A percentile compares a stretch with the other conserved stretches of the same genome.
Evolutionary conservation across 2,329 filamentous ascomycete genomes (phyloP).

Genomic region (Gnomoniopsis smithogilvyi): DNA sequence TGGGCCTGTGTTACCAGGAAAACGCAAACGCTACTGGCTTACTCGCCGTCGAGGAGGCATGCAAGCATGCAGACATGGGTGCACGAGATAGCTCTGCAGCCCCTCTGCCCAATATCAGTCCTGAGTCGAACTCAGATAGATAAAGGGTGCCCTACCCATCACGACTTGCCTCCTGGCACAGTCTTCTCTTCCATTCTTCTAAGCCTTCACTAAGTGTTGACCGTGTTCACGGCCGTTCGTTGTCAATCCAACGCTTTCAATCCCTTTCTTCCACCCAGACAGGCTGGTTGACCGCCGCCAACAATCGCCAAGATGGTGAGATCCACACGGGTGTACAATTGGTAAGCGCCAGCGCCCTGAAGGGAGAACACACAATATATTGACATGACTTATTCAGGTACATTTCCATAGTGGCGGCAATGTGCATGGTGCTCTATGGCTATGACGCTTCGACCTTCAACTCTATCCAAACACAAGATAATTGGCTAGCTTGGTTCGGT

Average conservation of each 20-base stretch:
- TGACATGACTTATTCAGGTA: constrained; percentile 42
- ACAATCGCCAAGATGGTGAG: constrained; percentile 23
- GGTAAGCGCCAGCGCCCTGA: constrained; percentile 11
- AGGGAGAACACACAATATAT: background rate
- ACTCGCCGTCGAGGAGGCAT: background rate
- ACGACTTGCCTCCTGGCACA: too few relatives aligned
- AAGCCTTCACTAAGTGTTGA: background rate
- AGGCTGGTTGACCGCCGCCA: constrained; percentile 9
- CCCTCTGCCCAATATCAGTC: too few relatives aligned
- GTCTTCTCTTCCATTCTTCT: background rate
- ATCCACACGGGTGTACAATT: constrained; percentile 26
- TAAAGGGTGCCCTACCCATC: too few relatives aligned
- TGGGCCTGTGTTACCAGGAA: background rate
- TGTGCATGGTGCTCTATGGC: constrained; percentile 73
- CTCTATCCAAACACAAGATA: constrained; percentile 63
- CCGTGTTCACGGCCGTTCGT: background rate
- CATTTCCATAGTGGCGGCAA: constrained; percentile 66
- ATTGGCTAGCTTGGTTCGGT: constrained; percentile 66
- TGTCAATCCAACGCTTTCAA: background rate
- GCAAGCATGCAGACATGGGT: background rate
- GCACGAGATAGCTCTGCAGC: too few relatives aligned
- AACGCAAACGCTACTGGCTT: constrained; percentile 1
- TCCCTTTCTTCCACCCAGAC: background rate
- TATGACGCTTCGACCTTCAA: constrained; percentile 75
- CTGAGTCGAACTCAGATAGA: too few relatives aligned